Conservation (phyloP, 2,329 filamentous ascomycete species). For the Ascochyta clinopodiicola region DNA sequence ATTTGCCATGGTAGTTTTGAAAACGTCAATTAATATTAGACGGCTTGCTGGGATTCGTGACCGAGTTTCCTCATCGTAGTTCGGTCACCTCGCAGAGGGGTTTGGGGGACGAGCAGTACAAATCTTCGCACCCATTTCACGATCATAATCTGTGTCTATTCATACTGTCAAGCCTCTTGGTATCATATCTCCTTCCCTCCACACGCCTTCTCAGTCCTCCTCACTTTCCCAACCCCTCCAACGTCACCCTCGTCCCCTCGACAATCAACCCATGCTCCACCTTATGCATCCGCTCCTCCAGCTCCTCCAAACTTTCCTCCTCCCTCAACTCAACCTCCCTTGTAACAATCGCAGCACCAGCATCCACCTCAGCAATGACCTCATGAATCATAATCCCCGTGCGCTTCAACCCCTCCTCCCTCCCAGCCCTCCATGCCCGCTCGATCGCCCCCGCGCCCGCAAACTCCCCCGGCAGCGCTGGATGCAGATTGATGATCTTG, state of each 20-base stretch:
- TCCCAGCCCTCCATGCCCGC: slow-evolving; percentile 76
- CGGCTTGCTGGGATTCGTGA: no score
- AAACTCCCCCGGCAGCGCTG: slow-evolving; percentile 74
- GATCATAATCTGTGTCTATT: background rate
- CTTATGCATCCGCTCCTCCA: slow-evolving; percentile 76
- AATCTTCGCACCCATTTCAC: no score
- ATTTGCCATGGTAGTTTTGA: no score
- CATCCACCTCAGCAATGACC: slow-evolving; percentile 77
- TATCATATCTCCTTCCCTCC: background rate
- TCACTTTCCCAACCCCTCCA: slow-evolving; percentile 40
- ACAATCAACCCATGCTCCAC: slow-evolving; percentile 82
- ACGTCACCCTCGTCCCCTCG: slow-evolving; percentile 66
- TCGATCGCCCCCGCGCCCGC: slow-evolving; percentile 81
- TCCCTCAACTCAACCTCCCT: slow-evolving; percentile 70
- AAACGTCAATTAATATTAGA: no score
- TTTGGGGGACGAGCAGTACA: no score
- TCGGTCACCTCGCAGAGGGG: no score
- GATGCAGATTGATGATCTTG: slow-evolving; percentile 82
- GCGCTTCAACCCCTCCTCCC: slow-evolving; percentile 68
- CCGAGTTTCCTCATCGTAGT: no score
- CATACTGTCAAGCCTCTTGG: background rate
- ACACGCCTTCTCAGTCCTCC: background rate
- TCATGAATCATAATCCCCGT: slow-evolving; percentile 91
- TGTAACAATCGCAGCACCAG: slow-evolving; percentile 75
- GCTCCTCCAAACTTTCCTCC: slow-evolving; percentile 62